Evolutionary conservation across 352 stramenopile genomes (phyloP).

Genomic region (Phytophthora fragariaefolia): DNA sequence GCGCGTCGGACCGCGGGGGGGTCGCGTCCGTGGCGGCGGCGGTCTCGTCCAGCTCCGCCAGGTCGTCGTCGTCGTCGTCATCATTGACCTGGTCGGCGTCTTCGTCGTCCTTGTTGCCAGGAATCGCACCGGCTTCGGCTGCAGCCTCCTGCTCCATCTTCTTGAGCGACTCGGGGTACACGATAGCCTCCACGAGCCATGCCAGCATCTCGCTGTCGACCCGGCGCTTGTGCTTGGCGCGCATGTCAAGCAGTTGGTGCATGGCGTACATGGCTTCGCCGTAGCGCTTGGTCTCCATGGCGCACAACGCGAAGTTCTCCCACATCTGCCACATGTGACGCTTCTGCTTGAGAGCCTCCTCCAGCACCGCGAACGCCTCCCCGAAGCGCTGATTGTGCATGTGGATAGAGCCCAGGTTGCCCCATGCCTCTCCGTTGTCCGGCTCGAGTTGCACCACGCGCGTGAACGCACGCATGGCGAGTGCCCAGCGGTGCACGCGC

Average conservation of each 20-base stretch:
- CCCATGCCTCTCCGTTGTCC: slow-evolving; percentile 95
- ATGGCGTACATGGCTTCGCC: slow-evolving; percentile 86
- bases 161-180: slow-evolving; percentile 63
- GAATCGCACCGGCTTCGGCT: slow-evolving; percentile 28
- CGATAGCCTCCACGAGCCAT: slow-evolving; percentile 83
- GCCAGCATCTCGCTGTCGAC: slow-evolving; percentile 81
- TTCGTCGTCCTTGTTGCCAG: slow-evolving; percentile 38
- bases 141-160: slow-evolving; percentile 49
- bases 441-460: slow-evolving; percentile 95
- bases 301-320: slow-evolving; percentile 90
- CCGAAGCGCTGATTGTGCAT: slow-evolving; percentile 80
- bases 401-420: slow-evolving; percentile 95
- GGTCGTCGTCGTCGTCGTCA: slow-evolving; percentile 52
- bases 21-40: slow-evolving; percentile 51
- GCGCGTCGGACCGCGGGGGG: slow-evolving; percentile 58
- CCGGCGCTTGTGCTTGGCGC: slow-evolving; percentile 79
- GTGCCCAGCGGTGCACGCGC: slow-evolving; percentile 86
- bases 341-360: slow-evolving; percentile 91
- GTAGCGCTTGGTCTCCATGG: slow-evolving; percentile 76
- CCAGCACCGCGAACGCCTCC: slow-evolving; percentile 84
- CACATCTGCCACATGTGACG: slow-evolving; percentile 93
- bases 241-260: slow-evolving; percentile 84
- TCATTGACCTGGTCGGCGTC: slow-evolving; percentile 32
- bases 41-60: slow-evolving; percentile 58
- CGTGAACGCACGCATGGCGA: slow-evolving; percentile 90